These are phyloP conservation scores for Aplosporella prunicola DNA, from an alignment of 2,329 filamentous ascomycete genomes.

Conservation along the genomic window DNA sequence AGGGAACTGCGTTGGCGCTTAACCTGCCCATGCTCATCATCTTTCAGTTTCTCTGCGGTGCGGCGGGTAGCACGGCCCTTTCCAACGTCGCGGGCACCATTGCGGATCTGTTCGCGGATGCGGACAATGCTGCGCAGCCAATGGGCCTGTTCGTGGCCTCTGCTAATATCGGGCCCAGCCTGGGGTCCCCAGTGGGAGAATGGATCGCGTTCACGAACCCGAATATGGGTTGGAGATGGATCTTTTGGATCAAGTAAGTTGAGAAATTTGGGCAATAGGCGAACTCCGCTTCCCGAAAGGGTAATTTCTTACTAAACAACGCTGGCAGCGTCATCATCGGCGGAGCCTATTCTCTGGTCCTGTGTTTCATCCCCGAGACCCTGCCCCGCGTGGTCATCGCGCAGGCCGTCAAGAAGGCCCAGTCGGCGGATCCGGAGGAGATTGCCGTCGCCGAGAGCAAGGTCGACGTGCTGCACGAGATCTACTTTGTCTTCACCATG, in stretches of 20 bases:
- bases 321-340: slow-evolving; percentile 8
- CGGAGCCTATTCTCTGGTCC: slow-evolving; percentile 4
- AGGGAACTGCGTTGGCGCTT: slow-evolving; percentile 7
- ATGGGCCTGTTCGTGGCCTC: slow-evolving; percentile 12
- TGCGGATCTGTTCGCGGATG: slow-evolving; percentile 11
- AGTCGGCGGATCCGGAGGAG: slow-evolving; percentile 7
- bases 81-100: slow-evolving; percentile 11
- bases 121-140: slow-evolving; percentile 10
- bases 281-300: too few species aligned
- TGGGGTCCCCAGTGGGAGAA: slow-evolving; percentile 10
- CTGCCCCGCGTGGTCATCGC: slow-evolving; percentile 10
- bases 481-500: slow-evolving; percentile 9
- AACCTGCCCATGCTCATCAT: slow-evolving; percentile 12
- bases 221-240: slow-evolving; percentile 10
- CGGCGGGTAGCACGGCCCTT: slow-evolving; percentile 10
- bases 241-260: slow-evolving; percentile 11
- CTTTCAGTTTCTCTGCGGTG: slow-evolving; percentile 11
- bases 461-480: slow-evolving; percentile 10
- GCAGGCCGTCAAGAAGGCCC: slow-evolving; percentile 1
- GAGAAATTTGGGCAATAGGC: too few species aligned
- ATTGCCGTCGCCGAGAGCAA: slow-evolving; percentile 6
- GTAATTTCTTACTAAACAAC: too few species aligned
- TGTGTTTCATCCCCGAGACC: slow-evolving; percentile 8
- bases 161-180: slow-evolving; percentile 8
- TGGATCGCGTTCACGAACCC: slow-evolving; percentile 10